Evolutionary conservation across 2,329 filamentous ascomycete genomes (phyloP).

Genomic region (Stagonosporopsis rhizophila): DNA sequence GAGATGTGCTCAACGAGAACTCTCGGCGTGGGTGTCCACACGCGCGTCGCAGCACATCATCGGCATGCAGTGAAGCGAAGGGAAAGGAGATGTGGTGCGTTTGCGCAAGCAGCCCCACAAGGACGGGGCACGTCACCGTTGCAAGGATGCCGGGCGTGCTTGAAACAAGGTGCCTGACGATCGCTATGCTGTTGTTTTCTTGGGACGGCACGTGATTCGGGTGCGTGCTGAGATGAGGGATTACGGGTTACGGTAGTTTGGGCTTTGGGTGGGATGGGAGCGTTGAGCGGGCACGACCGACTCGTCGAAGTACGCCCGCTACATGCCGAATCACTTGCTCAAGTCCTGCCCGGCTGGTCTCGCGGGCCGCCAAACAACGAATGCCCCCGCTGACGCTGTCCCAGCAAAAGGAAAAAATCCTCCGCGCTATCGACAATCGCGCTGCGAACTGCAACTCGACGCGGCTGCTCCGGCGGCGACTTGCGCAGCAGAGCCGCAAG

Average conservation of each 20-base stretch:
- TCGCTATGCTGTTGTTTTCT: neutral
- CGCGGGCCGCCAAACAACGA: no score
- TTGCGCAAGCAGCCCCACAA: conserved; percentile 14
- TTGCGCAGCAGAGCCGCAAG: conserved; percentile 17
- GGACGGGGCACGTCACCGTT: neutral
- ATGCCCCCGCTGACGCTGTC: neutral
- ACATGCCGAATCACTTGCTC: no score
- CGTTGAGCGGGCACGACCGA: no score
- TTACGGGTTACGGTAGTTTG: no score
- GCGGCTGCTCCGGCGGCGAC: conserved; percentile 3
- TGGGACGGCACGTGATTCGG: neutral
- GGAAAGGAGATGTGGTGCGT: neutral
- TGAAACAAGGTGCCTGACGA: conserved; percentile 15
- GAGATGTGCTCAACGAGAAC: no score
- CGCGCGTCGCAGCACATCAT: neutral
- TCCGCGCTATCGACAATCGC: neutral
- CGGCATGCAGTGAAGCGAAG: neutral
- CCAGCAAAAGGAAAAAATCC: neutral
- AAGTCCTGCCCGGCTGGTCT: no score
- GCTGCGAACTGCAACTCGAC: neutral
- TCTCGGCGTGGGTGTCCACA: no score
- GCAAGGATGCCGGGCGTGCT: neutral
- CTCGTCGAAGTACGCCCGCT: no score
- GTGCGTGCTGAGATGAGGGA: no score
- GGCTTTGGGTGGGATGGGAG: no score